Conservation (phyloP, 306 rosid species). For the Sicyos baderoa region DNA sequence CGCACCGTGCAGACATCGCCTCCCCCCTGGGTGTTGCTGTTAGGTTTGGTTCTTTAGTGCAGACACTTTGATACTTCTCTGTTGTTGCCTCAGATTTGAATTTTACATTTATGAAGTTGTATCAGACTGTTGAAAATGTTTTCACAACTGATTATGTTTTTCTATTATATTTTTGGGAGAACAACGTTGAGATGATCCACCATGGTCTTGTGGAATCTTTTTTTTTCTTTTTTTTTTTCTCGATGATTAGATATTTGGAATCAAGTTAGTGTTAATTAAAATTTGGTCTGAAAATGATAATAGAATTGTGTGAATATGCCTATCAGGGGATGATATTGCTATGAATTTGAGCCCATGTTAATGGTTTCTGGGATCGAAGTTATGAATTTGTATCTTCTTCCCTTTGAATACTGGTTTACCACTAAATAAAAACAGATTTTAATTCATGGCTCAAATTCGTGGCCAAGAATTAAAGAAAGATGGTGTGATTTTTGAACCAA, state of each 20-base stretch:
- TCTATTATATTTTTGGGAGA: slow-evolving; percentile 2
- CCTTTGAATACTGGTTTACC: no score
- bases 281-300: not conserved
- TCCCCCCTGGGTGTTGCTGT: slow-evolving; percentile 11
- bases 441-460: no score
- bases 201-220: not conserved
- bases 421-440: no score
- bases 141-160: slow-evolving; percentile 13
- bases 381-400: no score
- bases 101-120: slow-evolving; percentile 20
- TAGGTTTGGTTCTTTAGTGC: slow-evolving; percentile 22
- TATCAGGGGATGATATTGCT: not conserved
- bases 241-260: no score
- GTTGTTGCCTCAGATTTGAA: slow-evolving; percentile 13
- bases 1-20: not conserved
- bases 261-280: not conserved
- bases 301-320: not conserved
- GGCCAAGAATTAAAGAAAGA: no score
- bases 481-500: no score
- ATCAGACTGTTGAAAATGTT: slow-evolving; percentile 11
- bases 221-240: no score
- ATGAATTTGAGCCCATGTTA: not conserved
- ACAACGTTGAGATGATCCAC: slow-evolving; percentile 15
- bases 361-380: no score
- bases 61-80: slow-evolving; percentile 18